Conservation (phyloP, 148 eudicot genomes). For the Rheum nobile region DNA sequence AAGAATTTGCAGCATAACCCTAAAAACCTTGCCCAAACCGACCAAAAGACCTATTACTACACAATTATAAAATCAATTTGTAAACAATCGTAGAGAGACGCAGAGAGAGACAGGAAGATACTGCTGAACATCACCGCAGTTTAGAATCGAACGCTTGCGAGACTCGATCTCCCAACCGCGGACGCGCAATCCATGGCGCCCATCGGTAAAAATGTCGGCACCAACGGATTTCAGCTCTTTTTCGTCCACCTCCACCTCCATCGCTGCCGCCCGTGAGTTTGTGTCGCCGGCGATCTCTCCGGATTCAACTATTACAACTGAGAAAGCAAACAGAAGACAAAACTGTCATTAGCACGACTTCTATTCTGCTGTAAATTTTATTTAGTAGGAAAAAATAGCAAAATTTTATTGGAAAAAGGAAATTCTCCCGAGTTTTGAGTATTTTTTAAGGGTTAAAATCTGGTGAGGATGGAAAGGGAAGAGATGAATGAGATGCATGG, state of each 20-base stretch:
- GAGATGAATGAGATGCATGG: too few relatives aligned
- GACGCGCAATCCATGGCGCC: slow-evolving; percentile 55
- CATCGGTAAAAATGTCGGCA: slow-evolving; percentile 51
- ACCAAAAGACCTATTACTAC: neutral
- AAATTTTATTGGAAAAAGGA: too few relatives aligned
- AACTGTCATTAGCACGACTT: too few relatives aligned
- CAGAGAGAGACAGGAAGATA: slow-evolving; percentile 20
- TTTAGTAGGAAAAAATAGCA: too few relatives aligned
- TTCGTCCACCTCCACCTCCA: slow-evolving; percentile 50
- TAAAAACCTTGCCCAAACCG: neutral
- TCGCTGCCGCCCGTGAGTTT: slow-evolving; percentile 3
- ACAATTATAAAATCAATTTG: neutral
- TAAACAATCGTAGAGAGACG: neutral
- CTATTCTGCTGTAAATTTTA: too few relatives aligned
- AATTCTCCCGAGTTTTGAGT: too few relatives aligned
- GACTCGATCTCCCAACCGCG: slow-evolving; percentile 90
- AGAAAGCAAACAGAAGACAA: neutral
- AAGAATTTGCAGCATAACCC: slow-evolving; percentile 2
- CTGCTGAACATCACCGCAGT: slow-evolving; percentile 38
- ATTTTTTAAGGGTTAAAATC: too few relatives aligned
- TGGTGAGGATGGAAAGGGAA: too few relatives aligned
- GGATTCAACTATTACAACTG: neutral
- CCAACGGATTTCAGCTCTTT: slow-evolving; percentile 56
- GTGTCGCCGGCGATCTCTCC: slow-evolving; percentile 2
- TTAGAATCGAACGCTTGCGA: slow-evolving; percentile 58